phyloP scores from a whole-genome alignment of 176 grass and related monocot genomes.

The Avena sativa region DNA sequence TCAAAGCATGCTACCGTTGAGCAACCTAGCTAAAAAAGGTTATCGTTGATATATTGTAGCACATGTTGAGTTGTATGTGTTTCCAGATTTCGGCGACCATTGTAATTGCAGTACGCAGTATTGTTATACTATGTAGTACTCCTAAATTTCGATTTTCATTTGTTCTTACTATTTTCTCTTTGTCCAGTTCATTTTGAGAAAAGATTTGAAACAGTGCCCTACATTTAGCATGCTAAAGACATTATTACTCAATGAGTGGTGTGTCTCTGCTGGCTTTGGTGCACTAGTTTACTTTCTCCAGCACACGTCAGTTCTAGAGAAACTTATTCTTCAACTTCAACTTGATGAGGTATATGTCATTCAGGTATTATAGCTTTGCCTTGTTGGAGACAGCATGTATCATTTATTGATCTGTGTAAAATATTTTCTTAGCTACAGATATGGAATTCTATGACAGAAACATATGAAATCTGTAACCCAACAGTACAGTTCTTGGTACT shows the following conservation, averaged over 20 bases:
- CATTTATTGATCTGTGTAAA: background rate
- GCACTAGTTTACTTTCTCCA: constrained; percentile 6
- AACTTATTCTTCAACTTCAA: constrained; percentile 22
- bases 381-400: background rate
- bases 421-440: background rate
- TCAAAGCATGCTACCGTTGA: background rate
- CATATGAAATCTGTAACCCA: background rate
- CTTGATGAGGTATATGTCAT: constrained; percentile 24
- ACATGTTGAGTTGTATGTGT: background rate
- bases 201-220: constrained; percentile 17
- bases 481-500: background rate
- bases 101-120: background rate
- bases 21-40: background rate
- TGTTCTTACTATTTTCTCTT: background rate
- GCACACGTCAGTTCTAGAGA: constrained; percentile 7
- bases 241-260: constrained; percentile 35
- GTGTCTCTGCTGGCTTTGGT: background rate
- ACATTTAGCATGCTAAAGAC: constrained; percentile 25
- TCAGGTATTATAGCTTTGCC: background rate
- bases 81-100: background rate
- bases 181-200: constrained; percentile 20
- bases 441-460: background rate
- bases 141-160: background rate
- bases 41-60: background rate
- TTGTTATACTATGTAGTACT: background rate